Conservation (phyloP, 108 stramenopile genomes). For the Cylindrotheca fusiformis region DNA sequence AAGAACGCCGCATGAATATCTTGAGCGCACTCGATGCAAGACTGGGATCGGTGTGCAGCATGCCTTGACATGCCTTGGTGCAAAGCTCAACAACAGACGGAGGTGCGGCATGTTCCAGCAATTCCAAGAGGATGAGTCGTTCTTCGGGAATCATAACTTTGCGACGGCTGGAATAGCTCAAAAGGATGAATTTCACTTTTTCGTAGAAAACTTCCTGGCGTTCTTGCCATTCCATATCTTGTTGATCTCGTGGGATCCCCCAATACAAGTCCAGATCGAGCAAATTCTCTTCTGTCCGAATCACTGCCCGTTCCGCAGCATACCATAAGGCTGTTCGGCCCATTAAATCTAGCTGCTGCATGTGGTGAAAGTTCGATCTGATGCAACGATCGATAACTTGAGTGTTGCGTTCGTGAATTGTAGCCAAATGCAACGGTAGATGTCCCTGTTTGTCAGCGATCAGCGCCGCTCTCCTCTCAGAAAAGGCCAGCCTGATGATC, state of each 20-base stretch:
- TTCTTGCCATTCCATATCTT: conserved; percentile 12
- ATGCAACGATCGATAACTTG: conserved; percentile 8
- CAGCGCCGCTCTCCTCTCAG: conserved; percentile 9
- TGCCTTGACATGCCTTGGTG: conserved; percentile 1
- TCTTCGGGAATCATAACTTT: conserved; percentile 2
- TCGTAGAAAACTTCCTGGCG: conserved; percentile 1
- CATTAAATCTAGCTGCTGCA: background rate
- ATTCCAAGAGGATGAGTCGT: conserved; percentile 1
- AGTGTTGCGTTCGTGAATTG: background rate
- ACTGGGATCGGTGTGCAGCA: conserved; percentile 12
- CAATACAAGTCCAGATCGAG: background rate
- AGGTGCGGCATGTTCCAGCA: conserved; percentile 10
- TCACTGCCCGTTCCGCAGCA: background rate
- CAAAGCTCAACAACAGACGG: conserved; percentile 5
- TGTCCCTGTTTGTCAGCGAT: conserved; percentile 6
- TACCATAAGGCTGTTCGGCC: conserved; percentile 6
- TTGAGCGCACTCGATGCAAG: conserved; percentile 6
- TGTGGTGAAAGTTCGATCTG: conserved; percentile 11
- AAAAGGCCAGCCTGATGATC: conserved; percentile 5
- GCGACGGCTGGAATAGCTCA: conserved; percentile 8
- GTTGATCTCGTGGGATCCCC: conserved; percentile 8
- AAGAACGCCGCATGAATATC: conserved; percentile 6
- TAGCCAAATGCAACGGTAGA: conserved; percentile 5
- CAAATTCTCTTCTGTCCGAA: background rate
- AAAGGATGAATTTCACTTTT: conserved; percentile 9